phyloP scores from a whole-genome alignment of 179 eudicot species.

The Pouteria campechiana region DNA sequence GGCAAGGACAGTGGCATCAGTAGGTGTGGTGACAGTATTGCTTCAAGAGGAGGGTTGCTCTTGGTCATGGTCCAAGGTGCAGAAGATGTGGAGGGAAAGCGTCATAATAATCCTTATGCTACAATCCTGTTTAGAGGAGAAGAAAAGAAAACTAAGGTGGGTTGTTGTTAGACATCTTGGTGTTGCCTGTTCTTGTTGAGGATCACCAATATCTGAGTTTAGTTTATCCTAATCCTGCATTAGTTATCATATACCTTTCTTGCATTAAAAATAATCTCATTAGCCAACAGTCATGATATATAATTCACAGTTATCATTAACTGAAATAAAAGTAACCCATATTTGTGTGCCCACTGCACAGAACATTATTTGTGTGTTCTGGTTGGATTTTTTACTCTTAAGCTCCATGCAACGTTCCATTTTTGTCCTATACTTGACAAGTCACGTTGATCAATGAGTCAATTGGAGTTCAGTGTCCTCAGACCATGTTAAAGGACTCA shows the following conservation, averaged over 20 bases:
- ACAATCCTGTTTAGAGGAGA: conserved; percentile 59
- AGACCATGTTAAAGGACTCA: no score
- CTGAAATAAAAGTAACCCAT: no score
- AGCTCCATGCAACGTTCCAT: not conserved
- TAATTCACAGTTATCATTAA: no score
- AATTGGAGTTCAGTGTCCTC: no score
- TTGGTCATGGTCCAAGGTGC: conserved; percentile 59
- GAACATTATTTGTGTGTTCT: no score
- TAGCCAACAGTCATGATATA: no score
- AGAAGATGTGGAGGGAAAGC: conserved; percentile 61
- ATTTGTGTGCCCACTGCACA: no score
- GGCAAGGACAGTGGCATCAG: conserved; percentile 17
- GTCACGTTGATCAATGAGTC: no score
- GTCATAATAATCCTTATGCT: conserved; percentile 68
- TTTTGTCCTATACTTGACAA: no score
- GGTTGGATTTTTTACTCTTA: not conserved
- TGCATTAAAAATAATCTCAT: no score
- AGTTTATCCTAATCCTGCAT: not conserved
- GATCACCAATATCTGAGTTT: not conserved
- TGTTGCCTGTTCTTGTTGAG: not conserved
- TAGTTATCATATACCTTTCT: not conserved
- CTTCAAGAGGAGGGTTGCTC: conserved; percentile 59
- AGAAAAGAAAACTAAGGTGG: conserved; percentile 65
- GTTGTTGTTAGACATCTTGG: not conserved
- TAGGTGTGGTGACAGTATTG: conserved; percentile 12